Evolutionary conservation across 2,329 filamentous ascomycete genomes (phyloP), one percentile per base, ranked within the genome.

Genomic region (Monosporascus sp.): DNA sequence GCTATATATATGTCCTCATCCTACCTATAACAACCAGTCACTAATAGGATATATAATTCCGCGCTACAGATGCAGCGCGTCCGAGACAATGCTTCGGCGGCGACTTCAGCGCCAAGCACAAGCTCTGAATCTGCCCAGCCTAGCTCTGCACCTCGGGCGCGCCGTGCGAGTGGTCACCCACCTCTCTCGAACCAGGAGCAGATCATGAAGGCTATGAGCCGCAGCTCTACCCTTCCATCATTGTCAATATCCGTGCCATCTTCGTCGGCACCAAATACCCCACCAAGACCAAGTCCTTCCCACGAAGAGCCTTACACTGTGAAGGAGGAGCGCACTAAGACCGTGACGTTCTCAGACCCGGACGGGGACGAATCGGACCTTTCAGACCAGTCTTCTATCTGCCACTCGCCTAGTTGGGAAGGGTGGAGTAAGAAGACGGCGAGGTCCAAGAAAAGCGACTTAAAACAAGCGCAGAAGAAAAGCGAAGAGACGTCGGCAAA

Each of bases 361-460:
- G 65, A 51, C 18, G 58, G 65, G 27, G 66, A 66, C 39, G 63
- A 68, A 11, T 64, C 67, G 25, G 53, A 61, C n/a, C 64, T 67
- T 56, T 75, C 73, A 3, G 75, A 75, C 48, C 67, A 74, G 47
- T 76, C 74, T 3, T 78, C 75, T 0, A 80, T 84, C 51, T 85
- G 82, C 55, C 79, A 83, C 52, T 85, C 82, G 1, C 82, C 82
- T 2, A 83, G 76, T 52, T 85, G 82, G 82, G 81, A 83, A 56
- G 76, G 79, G 22, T 80, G 74, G 3, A 74, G 76, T 20, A 76
- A 72, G 58, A 81, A 78, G 59, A 78, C 75, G 61, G 78, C 81
- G 56, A 80, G 77, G 58, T 50, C 59, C 24, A 66, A 66, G 63
- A 80, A 77, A 60, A 68, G 68, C 15, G 70, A 72, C 37, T 64